Percentiles rank a stretch among this genome's conserved stretches.
phyloP scores from a whole-genome alignment of 495 filamentous ascomycete species.

The Aspergillus sparsus region DNA sequence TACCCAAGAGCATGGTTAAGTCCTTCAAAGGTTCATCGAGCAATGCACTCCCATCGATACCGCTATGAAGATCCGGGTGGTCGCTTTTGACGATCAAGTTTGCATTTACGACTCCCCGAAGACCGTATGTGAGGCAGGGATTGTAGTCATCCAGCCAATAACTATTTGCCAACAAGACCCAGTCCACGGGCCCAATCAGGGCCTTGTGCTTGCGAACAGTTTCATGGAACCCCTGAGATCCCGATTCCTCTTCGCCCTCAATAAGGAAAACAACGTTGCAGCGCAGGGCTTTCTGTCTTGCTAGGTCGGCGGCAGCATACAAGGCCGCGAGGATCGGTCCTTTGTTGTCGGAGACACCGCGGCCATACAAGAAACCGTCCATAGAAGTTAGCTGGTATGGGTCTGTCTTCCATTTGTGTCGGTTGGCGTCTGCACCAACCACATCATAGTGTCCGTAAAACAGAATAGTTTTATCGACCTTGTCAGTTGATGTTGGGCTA shows the following conservation, averaged over 20 bases:
- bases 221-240: conserved; percentile 83
- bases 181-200: conserved; percentile 88
- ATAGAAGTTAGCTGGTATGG: conserved; percentile 83
- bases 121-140: conserved; percentile 91
- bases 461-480: conserved; percentile 80
- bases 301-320: conserved; percentile 86
- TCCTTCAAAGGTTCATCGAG: conserved; percentile 91
- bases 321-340: conserved; percentile 90
- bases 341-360: conserved; percentile 96
- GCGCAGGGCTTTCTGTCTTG: conserved; percentile 71
- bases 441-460: conserved; percentile 99
- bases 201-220: conserved; percentile 74
- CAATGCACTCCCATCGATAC: conserved; percentile 87
- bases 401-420: conserved; percentile 76
- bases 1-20: conserved; percentile 75
- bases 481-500: conserved; percentile 52
- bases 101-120: conserved; percentile 92
- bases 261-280: conserved; percentile 92
- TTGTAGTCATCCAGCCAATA: conserved; percentile 98
- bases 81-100: conserved; percentile 82
- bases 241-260: conserved; percentile 95
- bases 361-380: conserved; percentile 94
- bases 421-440: conserved; percentile 83
- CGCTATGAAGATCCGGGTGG: conserved; percentile 89
- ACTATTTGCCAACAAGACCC: conserved; percentile 91